phyloP scores from a whole-genome alignment of 257 asterid species.

The Petunia secreta region DNA sequence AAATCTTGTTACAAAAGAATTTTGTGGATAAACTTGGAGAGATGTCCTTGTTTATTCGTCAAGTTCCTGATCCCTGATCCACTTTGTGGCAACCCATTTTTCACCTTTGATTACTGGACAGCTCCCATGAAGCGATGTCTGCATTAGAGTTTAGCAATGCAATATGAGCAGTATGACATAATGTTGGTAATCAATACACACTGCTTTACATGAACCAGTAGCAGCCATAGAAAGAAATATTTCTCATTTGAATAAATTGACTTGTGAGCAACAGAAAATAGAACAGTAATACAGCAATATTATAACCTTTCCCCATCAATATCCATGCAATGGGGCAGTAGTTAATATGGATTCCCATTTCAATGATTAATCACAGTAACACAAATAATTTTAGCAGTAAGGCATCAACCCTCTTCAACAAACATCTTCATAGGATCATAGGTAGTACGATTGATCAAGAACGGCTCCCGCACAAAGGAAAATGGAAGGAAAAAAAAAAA shows the following conservation, averaged over 20 bases:
- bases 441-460: background rate
- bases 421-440: background rate
- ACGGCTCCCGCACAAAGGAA: background rate
- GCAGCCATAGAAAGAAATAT: background rate
- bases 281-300: background rate
- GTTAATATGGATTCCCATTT: background rate
- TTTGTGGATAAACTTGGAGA: background rate
- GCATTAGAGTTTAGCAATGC: constrained; percentile 31
- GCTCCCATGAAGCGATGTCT: constrained; percentile 94
- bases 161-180: background rate
- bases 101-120: constrained; percentile 87
- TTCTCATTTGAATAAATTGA: no score
- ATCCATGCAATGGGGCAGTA: background rate
- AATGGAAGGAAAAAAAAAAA: background rate
- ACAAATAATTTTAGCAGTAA: background rate
- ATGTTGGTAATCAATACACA: background rate
- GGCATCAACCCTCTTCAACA: background rate
- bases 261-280: background rate
- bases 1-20: background rate
- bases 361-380: background rate
- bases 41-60: constrained; percentile 27
- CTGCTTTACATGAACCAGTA: background rate
- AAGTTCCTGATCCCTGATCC: constrained; percentile 81
- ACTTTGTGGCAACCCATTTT: constrained; percentile 99
- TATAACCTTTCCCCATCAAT: background rate